phyloP scores from a whole-genome alignment of 2,329 filamentous ascomycete genomes.

The Rutstroemia sydowiana region DNA sequence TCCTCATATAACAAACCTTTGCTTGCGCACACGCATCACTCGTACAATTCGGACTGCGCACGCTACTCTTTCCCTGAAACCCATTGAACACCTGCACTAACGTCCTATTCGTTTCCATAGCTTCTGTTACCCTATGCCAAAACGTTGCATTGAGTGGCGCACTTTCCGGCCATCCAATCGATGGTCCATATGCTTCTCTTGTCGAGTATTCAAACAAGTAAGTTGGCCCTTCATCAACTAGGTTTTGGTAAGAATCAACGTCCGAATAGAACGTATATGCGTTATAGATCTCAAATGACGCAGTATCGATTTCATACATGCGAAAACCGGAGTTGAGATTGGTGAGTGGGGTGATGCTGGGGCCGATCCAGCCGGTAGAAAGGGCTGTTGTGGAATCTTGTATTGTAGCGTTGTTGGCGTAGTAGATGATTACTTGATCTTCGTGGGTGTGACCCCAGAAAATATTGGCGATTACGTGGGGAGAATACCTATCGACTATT shows the following conservation, averaged over 20 bases:
- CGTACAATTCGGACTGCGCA: conserved; percentile 15
- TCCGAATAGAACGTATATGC: conserved; percentile 25
- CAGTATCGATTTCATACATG: conserved; percentile 22
- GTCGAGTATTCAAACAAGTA: conserved; percentile 28
- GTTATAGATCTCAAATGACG: conserved; percentile 26
- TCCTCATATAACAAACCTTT: conserved; percentile 28
- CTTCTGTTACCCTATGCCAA: conserved; percentile 26
- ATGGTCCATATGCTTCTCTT: conserved; percentile 19
- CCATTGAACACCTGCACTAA: conserved; percentile 24
- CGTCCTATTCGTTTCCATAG: conserved; percentile 21
- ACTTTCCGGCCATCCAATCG: conserved; percentile 17
- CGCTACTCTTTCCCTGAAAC: conserved; percentile 23
- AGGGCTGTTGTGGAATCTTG: conserved; percentile 23
- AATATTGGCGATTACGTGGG: conserved; percentile 27
- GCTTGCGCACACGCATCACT: conserved; percentile 18
- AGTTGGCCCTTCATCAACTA: conserved; percentile 27
- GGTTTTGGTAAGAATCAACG: conserved; percentile 23
- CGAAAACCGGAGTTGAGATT: conserved; percentile 27
- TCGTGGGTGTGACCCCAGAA: conserved; percentile 32
- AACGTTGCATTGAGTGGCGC: conserved; percentile 26
- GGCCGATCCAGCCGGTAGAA: conserved; percentile 24
- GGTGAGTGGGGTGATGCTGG: conserved; percentile 26
- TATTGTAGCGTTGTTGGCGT: conserved; percentile 23
- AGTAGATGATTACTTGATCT: conserved; percentile 30
- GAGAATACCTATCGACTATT: conserved; percentile 22